Base-by-base conservation (phyloP, 306 rosid species). In the Fragaria vesca region DNA sequence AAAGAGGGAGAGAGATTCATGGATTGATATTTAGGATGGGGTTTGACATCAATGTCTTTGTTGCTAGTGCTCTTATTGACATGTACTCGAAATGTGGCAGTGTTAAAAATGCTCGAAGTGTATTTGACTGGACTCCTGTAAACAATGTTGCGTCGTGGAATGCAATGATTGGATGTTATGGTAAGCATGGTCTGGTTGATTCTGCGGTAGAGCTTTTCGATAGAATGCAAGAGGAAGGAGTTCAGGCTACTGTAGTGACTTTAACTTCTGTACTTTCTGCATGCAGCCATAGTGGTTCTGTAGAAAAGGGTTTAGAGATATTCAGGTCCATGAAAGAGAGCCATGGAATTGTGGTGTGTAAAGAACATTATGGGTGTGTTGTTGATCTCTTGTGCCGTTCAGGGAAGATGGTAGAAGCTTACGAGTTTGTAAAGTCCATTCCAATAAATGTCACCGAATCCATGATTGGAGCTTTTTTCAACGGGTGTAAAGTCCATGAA, bases 81-180 rank as follows among this genome's bases (percentile, higher is more conserved):
- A 85, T 88, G 90, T 88, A 90, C 78, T 87, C 96, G 0, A 90
- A 89, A 83, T 87, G 86, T 70, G 96, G 96, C 55, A 55, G 73
- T 71, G 46, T 83, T 54, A 79, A 63, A 71, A 69, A 79, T 66
- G 93, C 93, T 75, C 76, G 11, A 38, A 83, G 43, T 67, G 85
- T 87, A 6, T 91, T 91, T 76, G 73, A 91, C 73, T 76, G 38
- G 48, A 82, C 81, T 78, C 69, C 42, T 45, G 76, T 66, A 45
- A 86, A 84, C 78, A 84, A 84, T 69, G 72, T 87, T 72, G 90
- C 78, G 0, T 84, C 88, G 34, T 91, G 92, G 93, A 89, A 89
- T 78, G 88, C 90, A 67, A 83, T 89, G 90, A 91, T 89, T 30
- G 89, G 86, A 71, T 91, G 90, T 84, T 91, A 84, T 66, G 96